Conservation (phyloP, 1,139 yeast species). For the Barnettozyma hawaiiensis region DNA sequence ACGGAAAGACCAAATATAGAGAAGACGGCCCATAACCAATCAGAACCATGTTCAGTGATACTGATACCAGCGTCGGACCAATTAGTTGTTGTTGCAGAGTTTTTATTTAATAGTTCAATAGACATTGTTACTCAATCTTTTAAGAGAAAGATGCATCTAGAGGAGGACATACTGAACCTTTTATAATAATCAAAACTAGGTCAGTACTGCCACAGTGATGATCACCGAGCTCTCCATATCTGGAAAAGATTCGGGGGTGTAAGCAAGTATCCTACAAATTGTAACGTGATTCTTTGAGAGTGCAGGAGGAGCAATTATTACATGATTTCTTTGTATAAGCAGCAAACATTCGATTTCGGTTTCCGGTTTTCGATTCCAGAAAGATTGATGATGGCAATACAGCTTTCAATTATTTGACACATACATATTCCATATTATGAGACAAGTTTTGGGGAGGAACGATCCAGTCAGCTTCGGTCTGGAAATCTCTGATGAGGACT, state of each 20-base stretch:
- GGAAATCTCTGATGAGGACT: too few species aligned
- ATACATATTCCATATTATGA: too few species aligned
- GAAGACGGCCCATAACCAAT: constrained; percentile 69
- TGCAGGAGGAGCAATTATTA: not conserved
- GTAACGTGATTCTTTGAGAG: too few species aligned
- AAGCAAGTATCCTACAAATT: too few species aligned
- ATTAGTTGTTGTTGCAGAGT: constrained; percentile 47
- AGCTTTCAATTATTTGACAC: too few species aligned
- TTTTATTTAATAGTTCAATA: constrained; percentile 23
- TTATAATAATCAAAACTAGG: too few species aligned
- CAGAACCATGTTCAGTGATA: constrained; percentile 54
- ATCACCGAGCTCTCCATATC: too few species aligned
- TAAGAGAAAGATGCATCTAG: not conserved
- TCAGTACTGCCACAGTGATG: too few species aligned
- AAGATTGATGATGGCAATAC: too few species aligned
- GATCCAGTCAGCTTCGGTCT: too few species aligned
- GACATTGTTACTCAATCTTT: not conserved
- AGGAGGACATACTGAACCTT: not conserved
- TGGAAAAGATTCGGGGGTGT: too few species aligned
- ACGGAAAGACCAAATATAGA: constrained; percentile 42
- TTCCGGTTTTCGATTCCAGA: not conserved
- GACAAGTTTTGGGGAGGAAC: too few species aligned
- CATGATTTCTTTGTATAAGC: not conserved
- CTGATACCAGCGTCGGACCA: constrained; percentile 52
- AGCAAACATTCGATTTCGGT: not conserved